phyloP scores from a whole-genome alignment of 2,329 filamentous ascomycete genomes.

The Elsinoe arachidis region DNA sequence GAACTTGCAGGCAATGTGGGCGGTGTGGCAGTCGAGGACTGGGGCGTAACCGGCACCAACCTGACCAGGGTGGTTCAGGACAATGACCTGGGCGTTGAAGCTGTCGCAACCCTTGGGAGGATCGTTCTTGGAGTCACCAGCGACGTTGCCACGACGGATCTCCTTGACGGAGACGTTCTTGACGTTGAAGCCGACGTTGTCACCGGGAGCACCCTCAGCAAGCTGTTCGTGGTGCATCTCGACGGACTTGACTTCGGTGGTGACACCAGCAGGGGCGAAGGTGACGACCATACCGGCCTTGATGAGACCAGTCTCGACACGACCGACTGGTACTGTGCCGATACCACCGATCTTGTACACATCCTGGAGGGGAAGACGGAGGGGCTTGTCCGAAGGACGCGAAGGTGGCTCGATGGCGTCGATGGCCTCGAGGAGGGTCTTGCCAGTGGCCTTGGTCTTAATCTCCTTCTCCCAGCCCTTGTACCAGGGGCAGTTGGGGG shows the following conservation, averaged over 20 bases:
- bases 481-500: conserved; percentile 98
- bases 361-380: conserved; percentile 99
- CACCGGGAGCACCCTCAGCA: conserved; percentile 84
- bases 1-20: conserved; percentile 99
- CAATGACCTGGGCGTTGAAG: conserved; percentile 99
- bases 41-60: conserved; percentile 98
- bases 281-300: conserved; percentile 88
- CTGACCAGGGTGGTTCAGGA: conserved; percentile 99
- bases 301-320: conserved; percentile 99
- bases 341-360: conserved; percentile 99
- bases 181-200: conserved; percentile 99
- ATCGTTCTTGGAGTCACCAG: conserved; percentile 99
- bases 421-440: conserved; percentile 99
- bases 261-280: conserved; percentile 97
- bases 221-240: conserved; percentile 99
- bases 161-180: conserved; percentile 99
- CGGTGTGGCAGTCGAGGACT: conserved; percentile 99
- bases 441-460: conserved; percentile 81
- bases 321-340: conserved; percentile 98
- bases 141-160: conserved; percentile 99
- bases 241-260: conserved; percentile 99
- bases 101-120: conserved; percentile 78
- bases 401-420: conserved; percentile 87
- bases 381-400: conserved; percentile 97
- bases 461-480: conserved; percentile 99